These are phyloP conservation scores for Populus trichocarpa DNA, from an alignment of 441 rosid genomes.

Conservation along the genomic window DNA sequence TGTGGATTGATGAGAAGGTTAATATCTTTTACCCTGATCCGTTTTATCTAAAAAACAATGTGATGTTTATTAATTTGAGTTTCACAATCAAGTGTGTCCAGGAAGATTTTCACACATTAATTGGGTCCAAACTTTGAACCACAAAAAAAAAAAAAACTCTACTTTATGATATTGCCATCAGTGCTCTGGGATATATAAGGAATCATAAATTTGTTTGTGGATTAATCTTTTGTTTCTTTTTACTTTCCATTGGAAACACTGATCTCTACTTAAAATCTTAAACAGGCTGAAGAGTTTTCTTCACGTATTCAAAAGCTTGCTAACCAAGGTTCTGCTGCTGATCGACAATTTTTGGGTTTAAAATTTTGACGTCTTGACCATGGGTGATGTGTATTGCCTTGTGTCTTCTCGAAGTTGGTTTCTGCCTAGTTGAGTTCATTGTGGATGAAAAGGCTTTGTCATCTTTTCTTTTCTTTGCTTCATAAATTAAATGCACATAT, in stretches of 20 bases:
- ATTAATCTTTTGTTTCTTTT: background rate
- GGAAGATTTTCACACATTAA: background rate
- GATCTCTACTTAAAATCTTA: constrained; percentile 12
- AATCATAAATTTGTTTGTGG: background rate
- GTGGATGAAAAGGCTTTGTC: background rate
- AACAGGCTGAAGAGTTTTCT: constrained; percentile 91
- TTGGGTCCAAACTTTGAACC: background rate
- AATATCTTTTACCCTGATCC: constrained; percentile 7
- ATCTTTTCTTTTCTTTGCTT: background rate
- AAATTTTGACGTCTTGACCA: constrained; percentile 66
- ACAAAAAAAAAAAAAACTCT: background rate
- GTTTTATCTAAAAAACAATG: background rate
- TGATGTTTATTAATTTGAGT: background rate
- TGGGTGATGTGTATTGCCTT: background rate
- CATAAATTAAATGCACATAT: background rate
- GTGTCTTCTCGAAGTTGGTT: background rate
- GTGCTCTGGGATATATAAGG: too few relatives aligned
- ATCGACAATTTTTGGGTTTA: constrained; percentile 54
- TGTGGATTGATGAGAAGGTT: constrained; percentile 99
- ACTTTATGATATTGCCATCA: background rate
- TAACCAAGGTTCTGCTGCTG: constrained; percentile 61
- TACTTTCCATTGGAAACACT: background rate
- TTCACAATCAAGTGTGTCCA: background rate
- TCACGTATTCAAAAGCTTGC: constrained; percentile 75
- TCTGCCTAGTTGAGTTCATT: background rate